A percentile compares a stretch with the other conserved stretches of the same genome.
Conservation (phyloP, 2,329 filamentous ascomycete species). For the Grosmannia serpens region DNA sequence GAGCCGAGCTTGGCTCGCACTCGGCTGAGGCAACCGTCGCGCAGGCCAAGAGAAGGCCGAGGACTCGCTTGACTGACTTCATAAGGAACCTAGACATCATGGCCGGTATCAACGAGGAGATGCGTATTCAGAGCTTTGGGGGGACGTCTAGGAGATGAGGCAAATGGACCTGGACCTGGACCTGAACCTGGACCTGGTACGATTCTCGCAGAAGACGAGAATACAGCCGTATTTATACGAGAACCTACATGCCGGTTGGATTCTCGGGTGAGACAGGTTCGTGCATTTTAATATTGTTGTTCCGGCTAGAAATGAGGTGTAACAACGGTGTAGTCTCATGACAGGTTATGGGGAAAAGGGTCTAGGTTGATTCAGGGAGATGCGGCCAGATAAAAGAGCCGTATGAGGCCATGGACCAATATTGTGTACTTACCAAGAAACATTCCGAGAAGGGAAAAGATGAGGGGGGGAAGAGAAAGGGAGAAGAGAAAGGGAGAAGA, state of each 20-base stretch:
- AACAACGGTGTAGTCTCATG: neutral
- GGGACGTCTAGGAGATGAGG: neutral
- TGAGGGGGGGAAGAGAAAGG: too few species aligned
- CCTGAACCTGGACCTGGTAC: neutral
- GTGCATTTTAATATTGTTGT: neutral
- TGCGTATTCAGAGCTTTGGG: neutral
- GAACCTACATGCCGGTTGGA: neutral
- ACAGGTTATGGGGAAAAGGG: too few species aligned
- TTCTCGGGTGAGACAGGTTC: neutral
- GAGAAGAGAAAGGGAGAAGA: neutral
- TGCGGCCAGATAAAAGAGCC: too few species aligned
- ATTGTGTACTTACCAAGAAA: too few species aligned
- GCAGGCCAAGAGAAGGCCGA: neutral
- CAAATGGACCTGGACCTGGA: neutral
- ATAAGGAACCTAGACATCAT: neutral
- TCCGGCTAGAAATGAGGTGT: neutral
- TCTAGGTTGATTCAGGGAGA: neutral
- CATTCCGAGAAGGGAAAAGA: too few species aligned
- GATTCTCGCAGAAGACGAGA: neutral
- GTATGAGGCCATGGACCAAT: too few species aligned
- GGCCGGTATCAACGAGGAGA: neutral
- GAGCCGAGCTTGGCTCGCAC: conserved; percentile 1
- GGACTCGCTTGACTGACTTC: neutral
- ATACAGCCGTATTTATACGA: neutral
- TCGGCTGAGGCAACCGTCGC: neutral